A percentile compares a stretch with the other conserved stretches of the same genome.
phyloP scores from a whole-genome alignment of 2,329 filamentous ascomycete species.

The Chaetoscypha palmicola region DNA sequence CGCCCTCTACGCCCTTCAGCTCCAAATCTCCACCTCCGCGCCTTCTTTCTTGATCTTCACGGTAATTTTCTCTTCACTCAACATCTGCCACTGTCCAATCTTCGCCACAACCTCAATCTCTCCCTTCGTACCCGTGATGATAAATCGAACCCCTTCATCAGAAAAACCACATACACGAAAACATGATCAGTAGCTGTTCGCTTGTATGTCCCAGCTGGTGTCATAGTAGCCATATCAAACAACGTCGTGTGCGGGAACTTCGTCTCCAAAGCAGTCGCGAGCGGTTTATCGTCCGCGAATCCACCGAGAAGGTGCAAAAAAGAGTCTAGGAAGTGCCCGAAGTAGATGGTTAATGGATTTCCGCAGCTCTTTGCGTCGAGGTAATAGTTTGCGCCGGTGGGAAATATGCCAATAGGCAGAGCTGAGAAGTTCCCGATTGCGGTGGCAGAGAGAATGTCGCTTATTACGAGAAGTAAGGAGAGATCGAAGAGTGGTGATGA shows the following conservation, averaged over 20 bases:
- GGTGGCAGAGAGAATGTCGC: slow-evolving; percentile 30
- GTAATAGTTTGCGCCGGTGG: slow-evolving; percentile 13
- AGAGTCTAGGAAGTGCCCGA: slow-evolving; percentile 28
- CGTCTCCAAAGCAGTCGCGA: slow-evolving; percentile 24
- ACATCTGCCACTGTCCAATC: slow-evolving; percentile 9
- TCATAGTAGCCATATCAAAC: slow-evolving; percentile 12
- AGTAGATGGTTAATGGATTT: slow-evolving; percentile 10
- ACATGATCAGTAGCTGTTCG: slow-evolving; percentile 33
- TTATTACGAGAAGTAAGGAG: slow-evolving; percentile 37
- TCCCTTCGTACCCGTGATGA: slow-evolving; percentile 34
- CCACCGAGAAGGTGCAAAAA: slow-evolving; percentile 32
- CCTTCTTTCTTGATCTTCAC: slow-evolving; percentile 1
- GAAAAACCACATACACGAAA: slow-evolving; percentile 31
- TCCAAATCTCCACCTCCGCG: slow-evolving; percentile 1
- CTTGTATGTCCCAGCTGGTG: slow-evolving; percentile 20
- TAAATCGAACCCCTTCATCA: slow-evolving; percentile 28
- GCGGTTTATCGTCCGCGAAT: slow-evolving; percentile 21
- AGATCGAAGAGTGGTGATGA: slow-evolving; percentile 36
- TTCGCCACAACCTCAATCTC: slow-evolving; percentile 27
- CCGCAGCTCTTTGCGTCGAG: slow-evolving; percentile 11
- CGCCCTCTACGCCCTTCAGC: slow-evolving; percentile 5
- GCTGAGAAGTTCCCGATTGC: slow-evolving; percentile 3
- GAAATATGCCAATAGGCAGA: slow-evolving; percentile 1
- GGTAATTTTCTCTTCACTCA: not conserved
- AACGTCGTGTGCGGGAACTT: slow-evolving; percentile 21